Percentiles rank a stretch among this genome's conserved stretches.
These are phyloP conservation scores for Talaromyces rugulosus DNA, from an alignment of 2,329 filamentous ascomycete species.

Conservation along the genomic window DNA sequence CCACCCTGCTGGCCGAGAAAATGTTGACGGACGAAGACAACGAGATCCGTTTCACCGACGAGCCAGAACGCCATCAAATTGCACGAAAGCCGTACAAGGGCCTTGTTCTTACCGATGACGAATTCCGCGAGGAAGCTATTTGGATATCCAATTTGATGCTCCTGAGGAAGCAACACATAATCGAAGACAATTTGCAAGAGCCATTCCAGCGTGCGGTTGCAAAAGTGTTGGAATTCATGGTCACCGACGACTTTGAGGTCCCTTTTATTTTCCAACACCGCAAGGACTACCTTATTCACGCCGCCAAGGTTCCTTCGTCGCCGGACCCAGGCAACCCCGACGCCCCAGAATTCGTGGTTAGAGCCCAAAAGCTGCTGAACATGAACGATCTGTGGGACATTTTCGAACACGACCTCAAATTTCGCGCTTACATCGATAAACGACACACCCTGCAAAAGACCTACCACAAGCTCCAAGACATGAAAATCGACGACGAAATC, in stretches of 20 bases:
- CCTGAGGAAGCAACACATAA: conserved; percentile 66
- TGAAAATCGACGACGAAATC: conserved; percentile 64
- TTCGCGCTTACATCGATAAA: conserved; percentile 87
- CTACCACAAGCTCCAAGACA: conserved; percentile 66
- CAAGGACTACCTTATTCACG: conserved; percentile 94
- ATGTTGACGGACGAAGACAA: conserved; percentile 96
- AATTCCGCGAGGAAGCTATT: conserved; percentile 81
- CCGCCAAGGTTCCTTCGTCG: conserved; percentile 63
- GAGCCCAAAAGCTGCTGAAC: conserved; percentile 80
- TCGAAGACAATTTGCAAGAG: conserved; percentile 66
- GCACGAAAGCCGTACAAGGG: conserved; percentile 85
- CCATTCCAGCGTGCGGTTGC: conserved; percentile 85
- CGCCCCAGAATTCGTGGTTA: conserved; percentile 66
- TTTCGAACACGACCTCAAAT: conserved; percentile 91
- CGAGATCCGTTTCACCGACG: conserved; percentile 77
- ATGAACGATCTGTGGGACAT: conserved; percentile 95
- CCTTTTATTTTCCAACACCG: conserved; percentile 98
- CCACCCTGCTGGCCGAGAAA: conserved; percentile 87
- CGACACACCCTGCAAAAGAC: conserved; percentile 77
- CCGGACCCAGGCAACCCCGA: conserved; percentile 64
- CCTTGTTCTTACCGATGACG: conserved; percentile 72
- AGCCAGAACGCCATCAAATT: conserved; percentile 91
- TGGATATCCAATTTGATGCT: conserved; percentile 92
- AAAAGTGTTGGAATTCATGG: conserved; percentile 92
- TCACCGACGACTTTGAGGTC: conserved; percentile 89